phyloP scores from a whole-genome alignment of 192 early-diverging fungal genomes.

The Globomyces pollinis-pini region DNA sequence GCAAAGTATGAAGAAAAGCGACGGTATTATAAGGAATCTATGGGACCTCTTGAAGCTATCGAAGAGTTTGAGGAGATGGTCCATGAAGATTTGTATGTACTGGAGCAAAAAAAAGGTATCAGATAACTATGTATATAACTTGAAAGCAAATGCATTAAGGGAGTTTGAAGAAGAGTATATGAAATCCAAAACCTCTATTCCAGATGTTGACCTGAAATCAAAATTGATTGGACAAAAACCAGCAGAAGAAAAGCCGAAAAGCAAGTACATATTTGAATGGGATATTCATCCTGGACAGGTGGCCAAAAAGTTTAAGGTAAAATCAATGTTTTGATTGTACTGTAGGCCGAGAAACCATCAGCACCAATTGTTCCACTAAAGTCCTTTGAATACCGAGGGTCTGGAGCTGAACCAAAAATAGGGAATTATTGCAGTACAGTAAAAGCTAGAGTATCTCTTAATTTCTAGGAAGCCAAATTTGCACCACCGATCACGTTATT shows the following conservation, averaged over 20 bases:
- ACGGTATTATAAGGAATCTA: neutral
- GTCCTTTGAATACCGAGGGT: neutral
- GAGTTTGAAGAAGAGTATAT: neutral
- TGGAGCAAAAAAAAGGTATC: no score
- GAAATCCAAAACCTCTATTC: neutral
- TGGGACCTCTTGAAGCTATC: no score
- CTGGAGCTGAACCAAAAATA: neutral
- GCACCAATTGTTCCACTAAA: no score
- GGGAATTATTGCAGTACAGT: conserved; percentile 4
- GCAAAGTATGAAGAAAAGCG: neutral
- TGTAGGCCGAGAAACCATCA: neutral
- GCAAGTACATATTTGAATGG: conserved; percentile 7
- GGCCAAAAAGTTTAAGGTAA: neutral
- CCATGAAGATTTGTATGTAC: no score
- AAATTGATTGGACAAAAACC: neutral
- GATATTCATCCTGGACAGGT: conserved; percentile 10
- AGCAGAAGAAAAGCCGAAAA: neutral
- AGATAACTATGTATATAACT: no score
- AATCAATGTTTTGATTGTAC: neutral
- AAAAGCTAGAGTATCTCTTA: neutral
- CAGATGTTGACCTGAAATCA: neutral
- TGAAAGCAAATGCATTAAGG: neutral
- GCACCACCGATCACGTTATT: conserved; percentile 6
- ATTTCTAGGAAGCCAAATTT: neutral
- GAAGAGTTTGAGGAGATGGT: no score